Evolutionary conservation across 176 grass and related monocot species (phyloP), one percentile per base, ranked within the genome.

Genomic region (Aegilops sharonensis): DNA sequence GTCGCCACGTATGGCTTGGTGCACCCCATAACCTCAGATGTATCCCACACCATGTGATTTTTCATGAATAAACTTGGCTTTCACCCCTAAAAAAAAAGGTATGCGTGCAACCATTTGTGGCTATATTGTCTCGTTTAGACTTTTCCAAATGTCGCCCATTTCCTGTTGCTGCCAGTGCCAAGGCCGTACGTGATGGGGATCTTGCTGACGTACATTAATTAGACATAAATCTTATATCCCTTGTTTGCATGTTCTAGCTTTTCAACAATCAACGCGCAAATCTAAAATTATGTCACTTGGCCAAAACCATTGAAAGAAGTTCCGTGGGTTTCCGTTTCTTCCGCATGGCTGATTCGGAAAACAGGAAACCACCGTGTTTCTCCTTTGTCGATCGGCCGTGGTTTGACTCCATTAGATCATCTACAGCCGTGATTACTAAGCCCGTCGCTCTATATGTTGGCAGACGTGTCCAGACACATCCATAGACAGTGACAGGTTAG

Each of bases 311-410:
- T 9, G 81, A 87, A 18, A 48, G 20, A 9, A 8, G 47, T 12
- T 84, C 89, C 85, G 61, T 80, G 75, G 67, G 80, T 91, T 90
- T 73, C 20, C 9, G 74, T 2, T 48, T 17, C 6, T 87, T 84
- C 63, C 21, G 32, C 15, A 68, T 52, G 48, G 81, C 81, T 80
- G 81, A 60, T 50, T 69, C 21, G 20, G 47, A 23, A 74, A 84
- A 84, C 76, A 17, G 68, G 47, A 75, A 84, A 84, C 81, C 75
- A 61, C 25, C 56, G 1, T 30, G 14, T 30, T 37, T 71, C 15
- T 32, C 52, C 8, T 21, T 29, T 21, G 40, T n/a, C 6, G 0
- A 57, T 57, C 7, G 62, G 48, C 78, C 20, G 47, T 35, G 36
- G 64, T 82, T 69, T 63, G 37, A 39, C 40, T 72, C 62, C 1